Conservation (phyloP, 805 yeast genomes). For the Candida boidinii region DNA sequence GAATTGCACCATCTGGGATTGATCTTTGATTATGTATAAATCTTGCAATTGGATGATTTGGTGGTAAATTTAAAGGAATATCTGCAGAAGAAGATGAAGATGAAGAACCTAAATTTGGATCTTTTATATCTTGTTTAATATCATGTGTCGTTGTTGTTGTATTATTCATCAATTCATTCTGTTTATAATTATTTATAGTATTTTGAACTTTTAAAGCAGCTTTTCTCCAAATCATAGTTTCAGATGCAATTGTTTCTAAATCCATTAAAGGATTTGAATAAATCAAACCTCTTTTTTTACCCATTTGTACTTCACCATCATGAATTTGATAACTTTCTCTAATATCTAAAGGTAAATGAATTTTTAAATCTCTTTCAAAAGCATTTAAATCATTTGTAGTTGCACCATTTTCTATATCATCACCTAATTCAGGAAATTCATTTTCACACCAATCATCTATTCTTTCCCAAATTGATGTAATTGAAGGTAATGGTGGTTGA, state of each 20-base stretch:
- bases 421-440: conserved; percentile 73
- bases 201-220: conserved; percentile 42
- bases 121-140: no score
- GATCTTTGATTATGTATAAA: conserved; percentile 50
- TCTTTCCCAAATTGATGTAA: conserved; percentile 80
- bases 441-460: conserved; percentile 76
- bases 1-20: conserved; percentile 69
- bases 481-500: conserved; percentile 50
- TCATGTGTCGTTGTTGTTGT: conserved; percentile 2
- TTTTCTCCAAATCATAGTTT: conserved; percentile 79
- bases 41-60: conserved; percentile 21
- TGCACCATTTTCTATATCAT: conserved; percentile 70
- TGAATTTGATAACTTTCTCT: conserved; percentile 72
- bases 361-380: conserved; percentile 73
- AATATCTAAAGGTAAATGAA: conserved; percentile 72
- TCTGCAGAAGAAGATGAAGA: conserved; percentile 2
- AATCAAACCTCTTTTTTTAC: conserved; percentile 67
- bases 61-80: no score
- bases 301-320: conserved; percentile 84
- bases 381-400: conserved; percentile 73
- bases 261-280: conserved; percentile 78
- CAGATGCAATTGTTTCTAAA: conserved; percentile 69
- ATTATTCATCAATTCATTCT: no score
- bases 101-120: neutral
- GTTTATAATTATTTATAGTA: no score